Percentiles rank a stretch among this genome's conserved stretches.
Conservation (phyloP, 208 protist genomes). For the Tetramitus jugosus region DNA sequence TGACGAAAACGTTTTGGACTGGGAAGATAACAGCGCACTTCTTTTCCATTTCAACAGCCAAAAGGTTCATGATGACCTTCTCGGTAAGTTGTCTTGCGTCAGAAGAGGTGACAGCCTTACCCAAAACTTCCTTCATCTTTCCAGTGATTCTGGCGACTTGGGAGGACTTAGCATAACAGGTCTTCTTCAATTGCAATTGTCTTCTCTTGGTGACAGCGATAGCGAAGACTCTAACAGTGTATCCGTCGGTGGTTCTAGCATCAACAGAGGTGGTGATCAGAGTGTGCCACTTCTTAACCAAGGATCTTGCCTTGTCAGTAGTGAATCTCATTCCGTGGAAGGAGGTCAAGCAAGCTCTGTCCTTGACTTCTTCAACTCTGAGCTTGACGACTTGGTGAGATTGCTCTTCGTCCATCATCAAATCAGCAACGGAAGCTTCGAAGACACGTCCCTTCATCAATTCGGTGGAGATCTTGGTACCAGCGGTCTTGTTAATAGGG, state of each 20-base stretch:
- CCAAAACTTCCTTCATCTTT: constrained; percentile 91
- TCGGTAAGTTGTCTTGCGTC: constrained; percentile 84
- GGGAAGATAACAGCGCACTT: constrained; percentile 88
- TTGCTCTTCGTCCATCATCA: constrained; percentile 80
- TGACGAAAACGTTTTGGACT: constrained; percentile 92
- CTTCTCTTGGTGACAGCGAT: constrained; percentile 95
- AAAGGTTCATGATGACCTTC: constrained; percentile 84
- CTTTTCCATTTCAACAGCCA: constrained; percentile 87
- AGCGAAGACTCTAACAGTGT: constrained; percentile 89
- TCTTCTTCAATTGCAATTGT: constrained; percentile 82
- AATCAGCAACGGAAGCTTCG: constrained; percentile 91
- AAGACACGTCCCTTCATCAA: constrained; percentile 90
- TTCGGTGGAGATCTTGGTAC: constrained; percentile 86
- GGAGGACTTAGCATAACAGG: constrained; percentile 91
- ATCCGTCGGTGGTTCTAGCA: constrained; percentile 94
- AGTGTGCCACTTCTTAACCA: constrained; percentile 97
- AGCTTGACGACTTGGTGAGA: constrained; percentile 93
- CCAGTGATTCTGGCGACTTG: constrained; percentile 84
- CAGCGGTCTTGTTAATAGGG: constrained; percentile 90
- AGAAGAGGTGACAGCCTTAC: constrained; percentile 58
- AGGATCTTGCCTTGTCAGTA: constrained; percentile 90
- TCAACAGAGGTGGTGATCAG: constrained; percentile 89
- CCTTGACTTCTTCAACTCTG: constrained; percentile 89
- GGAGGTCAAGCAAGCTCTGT: constrained; percentile 89
- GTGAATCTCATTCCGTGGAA: constrained; percentile 97